A percentile compares a stretch with the other conserved stretches of the same genome.
Evolutionary conservation across 495 filamentous ascomycete genomes (phyloP).

Genomic region (Daldinia decipiens): DNA sequence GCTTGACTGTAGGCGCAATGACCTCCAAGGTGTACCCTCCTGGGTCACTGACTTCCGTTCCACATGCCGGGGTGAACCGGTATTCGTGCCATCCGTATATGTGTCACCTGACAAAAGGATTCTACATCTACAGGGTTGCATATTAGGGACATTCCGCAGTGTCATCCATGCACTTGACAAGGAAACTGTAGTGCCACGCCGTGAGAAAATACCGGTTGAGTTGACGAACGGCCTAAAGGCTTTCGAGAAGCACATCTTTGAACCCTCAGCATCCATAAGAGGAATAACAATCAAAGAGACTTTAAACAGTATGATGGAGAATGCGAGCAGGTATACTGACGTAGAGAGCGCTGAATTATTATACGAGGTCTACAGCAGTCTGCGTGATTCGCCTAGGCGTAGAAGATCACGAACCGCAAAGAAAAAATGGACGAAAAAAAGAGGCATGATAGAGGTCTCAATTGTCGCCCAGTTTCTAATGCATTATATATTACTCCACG

Average conservation of each 20-base stretch:
- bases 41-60: slow-evolving; percentile 38
- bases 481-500: slow-evolving; percentile 17
- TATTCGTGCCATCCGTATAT: not conserved
- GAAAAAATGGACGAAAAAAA: slow-evolving; percentile 4
- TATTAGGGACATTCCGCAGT: slow-evolving; percentile 17
- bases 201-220: slow-evolving; percentile 8
- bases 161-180: not conserved
- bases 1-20: slow-evolving; percentile 2
- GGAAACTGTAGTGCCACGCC: not conserved
- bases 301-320: slow-evolving; percentile 3
- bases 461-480: not conserved
- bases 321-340: not conserved
- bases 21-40: slow-evolving; percentile 27
- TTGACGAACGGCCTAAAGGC: not conserved
- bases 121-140: slow-evolving; percentile 20
- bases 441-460: slow-evolving; percentile 9
- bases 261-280: slow-evolving; percentile 18
- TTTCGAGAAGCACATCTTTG: slow-evolving; percentile 28
- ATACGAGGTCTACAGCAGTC: slow-evolving; percentile 18
- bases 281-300: slow-evolving; percentile 21
- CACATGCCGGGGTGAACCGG: not conserved
- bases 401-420: slow-evolving; percentile 10
- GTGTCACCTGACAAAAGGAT: slow-evolving; percentile 22
- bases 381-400: not conserved
- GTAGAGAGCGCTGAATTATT: not conserved